Evolutionary conservation across 768 basidiomycete species (phyloP), one percentile per base, ranked within the genome.

Genomic region (Panaeolus cyanescens): DNA sequence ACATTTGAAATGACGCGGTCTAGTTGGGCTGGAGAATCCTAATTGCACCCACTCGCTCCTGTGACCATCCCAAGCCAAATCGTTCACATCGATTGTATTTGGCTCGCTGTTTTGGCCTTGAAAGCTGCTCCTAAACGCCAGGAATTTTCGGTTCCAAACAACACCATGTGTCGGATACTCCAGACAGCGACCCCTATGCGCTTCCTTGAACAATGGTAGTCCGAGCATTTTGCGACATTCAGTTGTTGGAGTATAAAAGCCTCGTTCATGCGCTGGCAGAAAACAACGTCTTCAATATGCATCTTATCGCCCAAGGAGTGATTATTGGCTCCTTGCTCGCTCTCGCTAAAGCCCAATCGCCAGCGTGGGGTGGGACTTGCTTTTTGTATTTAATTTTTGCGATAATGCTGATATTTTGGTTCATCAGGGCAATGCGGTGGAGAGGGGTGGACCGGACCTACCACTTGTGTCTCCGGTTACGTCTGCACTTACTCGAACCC

Each of bases 391-490:
- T 13, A 28, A 12, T 9, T 13, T 9, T 25, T 28, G 2, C 25
- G 3, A 34, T 7, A 6, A 6, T 20, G 3, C 12, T 28, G 9
- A 50, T 4, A 12, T 12, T 8, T 50, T 1, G 33, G 13, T 34
- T 34, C 30, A 12, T 8, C 15, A 50, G 45, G 45, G 15, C 45
- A 50, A 83, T 85, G 85, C 62, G 83, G 83, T 56, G 83, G 83
- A 5, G 74, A 72, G 55, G 82, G 80, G 1, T 85, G 82, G 81
- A 70, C 78, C 7, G 85, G 85, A 13, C 71, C 83, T 5, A 85
- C 84, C 3, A 69, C 72, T 1, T 87, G 84, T 61, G 73, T 78
- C 5, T 71, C 74, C 2, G 83, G 83, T 17, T 81, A 76, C 74
- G 70, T 72, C 6, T 85, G 84, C 71, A 79, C 72, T 2, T 69